These are phyloP conservation scores for Cadophora luteo-olivacea DNA, from an alignment of 2,329 filamentous ascomycete genomes.

Conservation along the genomic window DNA sequence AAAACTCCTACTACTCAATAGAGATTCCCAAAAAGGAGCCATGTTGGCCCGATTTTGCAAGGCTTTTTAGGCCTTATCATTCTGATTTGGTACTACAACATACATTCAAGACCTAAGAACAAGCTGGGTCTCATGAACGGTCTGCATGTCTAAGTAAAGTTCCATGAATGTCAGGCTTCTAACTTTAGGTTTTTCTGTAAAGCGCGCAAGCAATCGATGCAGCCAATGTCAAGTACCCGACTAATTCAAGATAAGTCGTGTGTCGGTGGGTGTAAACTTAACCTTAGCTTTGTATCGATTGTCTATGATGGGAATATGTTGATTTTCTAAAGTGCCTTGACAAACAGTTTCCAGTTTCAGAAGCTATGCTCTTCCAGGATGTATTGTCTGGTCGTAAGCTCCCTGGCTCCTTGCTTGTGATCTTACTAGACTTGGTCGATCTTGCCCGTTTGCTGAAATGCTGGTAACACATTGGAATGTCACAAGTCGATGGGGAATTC, in stretches of 20 bases:
- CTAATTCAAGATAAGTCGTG: too few relatives aligned
- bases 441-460: background rate
- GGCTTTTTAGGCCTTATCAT: background rate
- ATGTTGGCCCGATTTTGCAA: background rate
- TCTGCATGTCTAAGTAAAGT: background rate
- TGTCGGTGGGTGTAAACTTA: too few relatives aligned
- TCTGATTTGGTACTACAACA: background rate
- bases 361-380: background rate
- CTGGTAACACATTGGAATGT: background rate
- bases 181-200: background rate
- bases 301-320: too few relatives aligned
- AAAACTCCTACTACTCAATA: background rate
- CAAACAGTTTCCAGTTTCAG: too few relatives aligned
- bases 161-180: background rate
- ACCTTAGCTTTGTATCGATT: too few relatives aligned
- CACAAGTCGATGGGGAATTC: background rate
- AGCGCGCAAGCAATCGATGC: too few relatives aligned
- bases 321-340: too few relatives aligned
- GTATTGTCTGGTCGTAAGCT: background rate
- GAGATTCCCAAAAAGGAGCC: background rate
- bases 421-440: background rate
- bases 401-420: background rate
- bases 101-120: background rate
- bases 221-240: too few relatives aligned
- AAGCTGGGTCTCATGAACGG: background rate